Evolutionary conservation across 495 filamentous ascomycete species (phyloP).

Genomic region (Aspergillus coremiiformis): DNA sequence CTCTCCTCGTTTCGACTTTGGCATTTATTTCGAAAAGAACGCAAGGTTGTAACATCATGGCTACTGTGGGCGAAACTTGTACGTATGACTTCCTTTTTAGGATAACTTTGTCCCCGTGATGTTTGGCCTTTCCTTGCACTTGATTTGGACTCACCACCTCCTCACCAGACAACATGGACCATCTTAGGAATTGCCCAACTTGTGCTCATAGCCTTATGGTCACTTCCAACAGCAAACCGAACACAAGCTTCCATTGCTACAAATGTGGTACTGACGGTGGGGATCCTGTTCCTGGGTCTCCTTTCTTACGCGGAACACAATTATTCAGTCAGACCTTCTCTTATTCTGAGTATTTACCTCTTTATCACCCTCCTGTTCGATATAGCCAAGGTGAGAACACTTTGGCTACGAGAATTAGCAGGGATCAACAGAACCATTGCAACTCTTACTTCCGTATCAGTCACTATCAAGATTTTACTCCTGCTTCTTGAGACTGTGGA

Average conservation of each 20-base stretch:
- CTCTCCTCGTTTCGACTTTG: slow-evolving; percentile 39
- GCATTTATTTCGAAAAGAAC: slow-evolving; percentile 35
- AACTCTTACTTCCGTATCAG: slow-evolving; percentile 39
- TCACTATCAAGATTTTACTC: slow-evolving; percentile 43
- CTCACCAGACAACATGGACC: slow-evolving; percentile 32
- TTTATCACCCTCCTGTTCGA: slow-evolving; percentile 55
- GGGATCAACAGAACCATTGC: slow-evolving; percentile 29
- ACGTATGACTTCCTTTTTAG: slow-evolving; percentile 12
- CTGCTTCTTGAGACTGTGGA: slow-evolving; percentile 47
- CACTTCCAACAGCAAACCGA: slow-evolving; percentile 21
- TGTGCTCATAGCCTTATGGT: slow-evolving; percentile 43
- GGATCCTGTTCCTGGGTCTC: slow-evolving; percentile 30
- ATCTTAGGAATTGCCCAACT: slow-evolving; percentile 38
- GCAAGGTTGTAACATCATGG: slow-evolving; percentile 39
- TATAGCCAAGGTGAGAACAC: slow-evolving; percentile 45
- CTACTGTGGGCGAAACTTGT: slow-evolving; percentile 41
- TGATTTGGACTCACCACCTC: not conserved
- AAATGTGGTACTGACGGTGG: slow-evolving; percentile 37
- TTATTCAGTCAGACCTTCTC: slow-evolving; percentile 49
- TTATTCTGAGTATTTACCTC: slow-evolving; percentile 53
- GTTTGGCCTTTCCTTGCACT: not conserved
- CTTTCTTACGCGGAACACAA: slow-evolving; percentile 54
- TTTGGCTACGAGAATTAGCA: slow-evolving; percentile 45
- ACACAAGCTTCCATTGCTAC: slow-evolving; percentile 42
- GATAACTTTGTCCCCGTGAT: not conserved